Base-by-base conservation (phyloP, 192 early-diverging fungal genomes). In the Lunasporangiospora selenospora region DNA sequence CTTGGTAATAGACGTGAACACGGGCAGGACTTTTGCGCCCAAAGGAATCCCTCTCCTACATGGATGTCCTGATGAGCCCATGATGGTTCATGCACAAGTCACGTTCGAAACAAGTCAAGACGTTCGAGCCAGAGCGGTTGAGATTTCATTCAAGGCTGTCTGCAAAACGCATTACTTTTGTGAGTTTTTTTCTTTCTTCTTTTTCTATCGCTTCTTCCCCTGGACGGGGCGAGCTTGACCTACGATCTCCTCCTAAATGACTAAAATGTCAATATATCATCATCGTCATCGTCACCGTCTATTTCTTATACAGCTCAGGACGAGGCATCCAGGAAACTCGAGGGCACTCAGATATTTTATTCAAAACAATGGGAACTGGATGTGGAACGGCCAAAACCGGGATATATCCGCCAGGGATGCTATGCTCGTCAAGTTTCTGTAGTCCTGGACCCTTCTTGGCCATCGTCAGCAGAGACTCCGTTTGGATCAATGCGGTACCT, bases 401-500 rank as follows among this genome's bases (percentile, higher is more conserved):
- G 62, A 9, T 43, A 44, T 34, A 53, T 65, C 15, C 32, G 18
- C 33, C 54, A 65, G 37, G 62, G 62, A 3, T 37, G 19, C 40
- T 65, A 65, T 39, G 62, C 33, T 8, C 52, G 62, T 2, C 44
- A 48, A 46, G 53, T 52, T 26, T 54, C 45, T 7, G 62, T 65
- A 0, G 10, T 55, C 29, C 51, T 65, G 0, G 62, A 65, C 26
- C 53, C 62, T 15, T 30, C 44, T 18, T 32, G 54, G 11, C 62
- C 62, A 2, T 65, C 62, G 4, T 65, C 62, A 1, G 33, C 18
- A 27, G 42, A 48, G 11, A 47, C 34, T 19, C 18, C 40, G 4
- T 65, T 55, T 38, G 62, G 62, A 4, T 54, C 52, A 11, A 65
- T 65, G 62, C 18, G 27, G 16, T 65, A 65, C 43, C 18, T 33